Conservation (phyloP, 768 basidiomycete genomes). For the Suillus clintonianus region DNA sequence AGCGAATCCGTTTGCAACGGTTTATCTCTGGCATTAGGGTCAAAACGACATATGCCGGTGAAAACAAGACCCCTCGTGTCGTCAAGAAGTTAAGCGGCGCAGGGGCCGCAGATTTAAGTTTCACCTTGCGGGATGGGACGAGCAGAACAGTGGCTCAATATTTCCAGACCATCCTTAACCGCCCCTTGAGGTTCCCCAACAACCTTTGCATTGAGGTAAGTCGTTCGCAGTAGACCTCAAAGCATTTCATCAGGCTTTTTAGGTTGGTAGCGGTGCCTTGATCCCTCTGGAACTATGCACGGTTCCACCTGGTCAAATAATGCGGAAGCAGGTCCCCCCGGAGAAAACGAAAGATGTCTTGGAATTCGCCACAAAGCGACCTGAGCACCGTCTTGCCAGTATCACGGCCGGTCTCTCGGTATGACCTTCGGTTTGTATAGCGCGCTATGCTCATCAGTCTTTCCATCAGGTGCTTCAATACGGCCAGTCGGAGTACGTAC, state of each 20-base stretch:
- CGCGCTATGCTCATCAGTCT: not conserved
- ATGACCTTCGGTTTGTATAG: slow-evolving; percentile 4
- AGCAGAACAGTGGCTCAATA: slow-evolving; percentile 62
- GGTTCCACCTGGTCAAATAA: slow-evolving; percentile 66
- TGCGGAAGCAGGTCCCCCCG: slow-evolving; percentile 69
- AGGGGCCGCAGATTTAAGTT: slow-evolving; percentile 56
- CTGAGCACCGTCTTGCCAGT: slow-evolving; percentile 53
- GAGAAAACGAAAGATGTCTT: slow-evolving; percentile 66
- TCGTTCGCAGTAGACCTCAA: slow-evolving; percentile 3
- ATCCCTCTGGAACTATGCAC: slow-evolving; percentile 69
- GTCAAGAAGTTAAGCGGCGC: slow-evolving; percentile 58
- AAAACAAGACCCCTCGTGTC: slow-evolving; percentile 52
- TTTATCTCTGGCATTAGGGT: slow-evolving; percentile 58
- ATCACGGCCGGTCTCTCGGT: slow-evolving; percentile 59
- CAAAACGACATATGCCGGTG: slow-evolving; percentile 40
- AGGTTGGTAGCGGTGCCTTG: slow-evolving; percentile 64
- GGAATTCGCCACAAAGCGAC: slow-evolving; percentile 67
- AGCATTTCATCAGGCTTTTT: slow-evolving; percentile 19
- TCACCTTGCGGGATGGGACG: slow-evolving; percentile 58
- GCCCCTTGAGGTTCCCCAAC: slow-evolving; percentile 58
- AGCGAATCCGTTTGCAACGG: slow-evolving; percentile 52
- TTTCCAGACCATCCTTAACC: slow-evolving; percentile 55
- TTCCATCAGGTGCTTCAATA: slow-evolving; percentile 56
- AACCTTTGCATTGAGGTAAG: slow-evolving; percentile 69
- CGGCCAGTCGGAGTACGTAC: slow-evolving; percentile 74